Conservation (phyloP, 345 rosid species). For the Gynandropsis gynandra region DNA sequence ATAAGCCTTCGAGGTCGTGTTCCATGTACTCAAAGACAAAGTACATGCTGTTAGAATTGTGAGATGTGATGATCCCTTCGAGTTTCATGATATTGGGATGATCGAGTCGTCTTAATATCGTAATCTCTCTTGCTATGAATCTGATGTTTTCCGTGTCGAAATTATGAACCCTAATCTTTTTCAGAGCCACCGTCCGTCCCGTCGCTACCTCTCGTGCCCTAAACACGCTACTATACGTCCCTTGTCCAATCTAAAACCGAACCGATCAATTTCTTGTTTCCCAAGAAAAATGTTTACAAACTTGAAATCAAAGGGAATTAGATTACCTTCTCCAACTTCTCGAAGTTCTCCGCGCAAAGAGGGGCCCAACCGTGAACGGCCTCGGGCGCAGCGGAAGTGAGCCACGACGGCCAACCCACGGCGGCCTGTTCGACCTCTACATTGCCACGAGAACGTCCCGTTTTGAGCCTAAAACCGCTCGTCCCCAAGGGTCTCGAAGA, state of each 20-base stretch:
- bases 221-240: constrained; percentile 78
- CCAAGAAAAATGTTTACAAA: too few relatives aligned
- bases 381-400: constrained; percentile 57
- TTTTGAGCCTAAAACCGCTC: constrained; percentile 34
- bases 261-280: constrained; percentile 9
- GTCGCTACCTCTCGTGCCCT: constrained; percentile 66
- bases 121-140: constrained; percentile 71
- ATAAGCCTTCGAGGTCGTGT: constrained; percentile 67
- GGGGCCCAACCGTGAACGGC: constrained; percentile 76
- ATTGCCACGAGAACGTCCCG: constrained; percentile 37
- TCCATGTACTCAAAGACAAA: constrained; percentile 84
- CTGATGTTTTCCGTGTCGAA: constrained; percentile 69
- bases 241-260: constrained; percentile 73
- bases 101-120: constrained; percentile 68
- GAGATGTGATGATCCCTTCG: constrained; percentile 63
- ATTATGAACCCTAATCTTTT: constrained; percentile 68
- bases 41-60: constrained; percentile 51
- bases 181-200: constrained; percentile 62
- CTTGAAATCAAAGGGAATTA: background rate
- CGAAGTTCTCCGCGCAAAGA: constrained; percentile 53
- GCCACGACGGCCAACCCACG: constrained; percentile 83
- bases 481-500: constrained; percentile 23
- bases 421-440: constrained; percentile 58
- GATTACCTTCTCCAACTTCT: constrained; percentile 74
- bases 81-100: constrained; percentile 71